Evolutionary conservation across 2,329 filamentous ascomycete genomes (phyloP).

Genomic region (Plenodomus tracheiphilus): DNA sequence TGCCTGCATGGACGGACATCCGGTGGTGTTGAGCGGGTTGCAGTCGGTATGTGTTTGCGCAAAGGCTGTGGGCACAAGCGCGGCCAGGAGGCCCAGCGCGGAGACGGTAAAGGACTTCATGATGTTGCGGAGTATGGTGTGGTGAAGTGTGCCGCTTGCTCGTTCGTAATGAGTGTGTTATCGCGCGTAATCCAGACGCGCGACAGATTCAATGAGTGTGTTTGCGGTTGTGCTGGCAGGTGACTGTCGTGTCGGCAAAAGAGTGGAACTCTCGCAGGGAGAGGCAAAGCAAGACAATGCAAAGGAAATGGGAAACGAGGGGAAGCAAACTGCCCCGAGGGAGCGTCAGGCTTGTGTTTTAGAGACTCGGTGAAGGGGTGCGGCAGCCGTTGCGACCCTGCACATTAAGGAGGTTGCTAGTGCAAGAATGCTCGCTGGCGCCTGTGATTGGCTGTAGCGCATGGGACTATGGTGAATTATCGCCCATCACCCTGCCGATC

Average conservation of each 20-base stretch:
- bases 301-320: constrained; percentile 21
- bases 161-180: constrained; percentile 34
- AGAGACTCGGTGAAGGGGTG: constrained; percentile 28
- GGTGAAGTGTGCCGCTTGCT: neutral
- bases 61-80: constrained; percentile 50
- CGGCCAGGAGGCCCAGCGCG: constrained; percentile 42
- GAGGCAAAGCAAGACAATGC: neutral
- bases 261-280: neutral
- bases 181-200: constrained; percentile 44
- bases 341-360: constrained; percentile 32
- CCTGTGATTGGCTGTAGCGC: constrained; percentile 13
- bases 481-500: constrained; percentile 17
- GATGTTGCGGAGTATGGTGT: constrained; percentile 3
- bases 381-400: constrained; percentile 17
- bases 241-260: neutral
- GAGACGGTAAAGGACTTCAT: constrained; percentile 42
- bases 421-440: constrained; percentile 12
- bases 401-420: constrained; percentile 25
- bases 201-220: constrained; percentile 7
- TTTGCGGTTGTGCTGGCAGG: neutral
- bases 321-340: constrained; percentile 13
- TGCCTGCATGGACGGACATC: constrained; percentile 72
- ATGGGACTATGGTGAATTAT: constrained; percentile 14
- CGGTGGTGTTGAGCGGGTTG: constrained; percentile 70
- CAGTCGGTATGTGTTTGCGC: constrained; percentile 80